These are phyloP conservation scores for Casaregolazyma lundiana DNA, from an alignment of 1,139 yeast species.

Conservation along the genomic window DNA sequence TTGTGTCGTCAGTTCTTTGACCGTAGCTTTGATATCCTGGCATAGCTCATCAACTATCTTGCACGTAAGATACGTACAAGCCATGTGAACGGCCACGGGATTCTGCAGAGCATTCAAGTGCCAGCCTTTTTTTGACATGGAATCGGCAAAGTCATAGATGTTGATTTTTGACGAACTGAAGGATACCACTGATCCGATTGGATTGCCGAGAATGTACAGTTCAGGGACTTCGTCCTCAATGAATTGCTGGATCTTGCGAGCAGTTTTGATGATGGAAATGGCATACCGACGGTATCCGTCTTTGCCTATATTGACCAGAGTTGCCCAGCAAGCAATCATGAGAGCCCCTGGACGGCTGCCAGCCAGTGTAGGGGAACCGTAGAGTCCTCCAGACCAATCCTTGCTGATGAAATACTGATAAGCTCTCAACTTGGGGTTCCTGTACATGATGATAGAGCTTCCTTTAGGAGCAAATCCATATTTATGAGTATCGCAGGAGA, in stretches of 20 bases:
- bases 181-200: conserved; percentile 74
- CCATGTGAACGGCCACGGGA: conserved; percentile 89
- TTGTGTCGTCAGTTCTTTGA: conserved; percentile 39
- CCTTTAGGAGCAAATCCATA: conserved; percentile 99
- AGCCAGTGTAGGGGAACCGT: conserved; percentile 94
- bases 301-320: conserved; percentile 72
- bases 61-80: conserved; percentile 70
- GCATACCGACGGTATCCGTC: conserved; percentile 72
- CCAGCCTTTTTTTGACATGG: conserved; percentile 71
- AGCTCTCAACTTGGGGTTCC: conserved; percentile 58
- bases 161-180: conserved; percentile 58
- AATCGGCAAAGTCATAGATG: conserved; percentile 74
- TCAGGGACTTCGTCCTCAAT: conserved; percentile 47
- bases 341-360: conserved; percentile 97
- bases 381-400: conserved; percentile 92
- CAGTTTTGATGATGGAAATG: conserved; percentile 58
- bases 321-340: conserved; percentile 97
- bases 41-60: conserved; percentile 60
- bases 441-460: conserved; percentile 86
- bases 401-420: conserved; percentile 80
- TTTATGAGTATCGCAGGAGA: conserved; percentile 95
- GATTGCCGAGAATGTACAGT: conserved; percentile 75
- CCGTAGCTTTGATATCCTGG: conserved; percentile 47
- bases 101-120: conserved; percentile 80
- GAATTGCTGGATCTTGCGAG: conserved; percentile 52